These are phyloP conservation scores for Allium fistulosum DNA, from an alignment of 106 monocot genomes.

Conservation along the genomic window DNA sequence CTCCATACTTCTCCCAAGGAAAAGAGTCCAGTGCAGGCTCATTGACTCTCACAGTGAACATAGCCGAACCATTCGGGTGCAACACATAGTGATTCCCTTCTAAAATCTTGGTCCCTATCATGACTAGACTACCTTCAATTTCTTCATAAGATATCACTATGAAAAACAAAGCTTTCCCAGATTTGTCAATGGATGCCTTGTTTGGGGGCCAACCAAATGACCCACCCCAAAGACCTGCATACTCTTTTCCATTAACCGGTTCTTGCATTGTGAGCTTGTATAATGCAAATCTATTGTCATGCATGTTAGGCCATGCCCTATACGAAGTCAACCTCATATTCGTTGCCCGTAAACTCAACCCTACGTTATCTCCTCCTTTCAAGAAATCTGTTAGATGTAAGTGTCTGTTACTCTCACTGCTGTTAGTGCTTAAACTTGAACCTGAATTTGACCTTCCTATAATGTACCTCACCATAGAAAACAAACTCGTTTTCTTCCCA, in stretches of 20 bases:
- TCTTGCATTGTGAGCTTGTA: slow-evolving; percentile 65
- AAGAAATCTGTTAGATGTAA: slow-evolving; percentile 49
- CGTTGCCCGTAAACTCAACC: slow-evolving; percentile 41
- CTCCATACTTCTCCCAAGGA: slow-evolving; percentile 54
- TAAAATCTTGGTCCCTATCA: slow-evolving; percentile 75
- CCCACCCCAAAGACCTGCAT: slow-evolving; percentile 79
- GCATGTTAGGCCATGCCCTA: slow-evolving; percentile 77
- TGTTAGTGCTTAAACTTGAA: slow-evolving; percentile 5
- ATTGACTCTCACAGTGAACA: slow-evolving; percentile 64
- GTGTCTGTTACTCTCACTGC: slow-evolving; percentile 25
- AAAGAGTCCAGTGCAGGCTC: slow-evolving; percentile 49
- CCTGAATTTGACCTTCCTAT: slow-evolving; percentile 17
- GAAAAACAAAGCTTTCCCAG: slow-evolving; percentile 72
- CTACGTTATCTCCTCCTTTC: slow-evolving; percentile 30
- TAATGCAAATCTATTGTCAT: slow-evolving; percentile 64
- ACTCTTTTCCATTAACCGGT: slow-evolving; percentile 27
- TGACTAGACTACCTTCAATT: slow-evolving; percentile 20
- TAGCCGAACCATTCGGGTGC: slow-evolving; percentile 86
- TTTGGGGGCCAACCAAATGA: slow-evolving; percentile 77
- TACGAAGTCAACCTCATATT: slow-evolving; percentile 62
- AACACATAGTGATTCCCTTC: slow-evolving; percentile 92
- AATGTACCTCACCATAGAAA: slow-evolving; percentile 32
- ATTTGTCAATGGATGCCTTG: slow-evolving; percentile 30
- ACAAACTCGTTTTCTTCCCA: slow-evolving; percentile 27
- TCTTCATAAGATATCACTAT: slow-evolving; percentile 68